These are phyloP conservation scores for Nepenthes alata DNA, from an alignment of 179 eudicot genomes.

Conservation along the genomic window DNA sequence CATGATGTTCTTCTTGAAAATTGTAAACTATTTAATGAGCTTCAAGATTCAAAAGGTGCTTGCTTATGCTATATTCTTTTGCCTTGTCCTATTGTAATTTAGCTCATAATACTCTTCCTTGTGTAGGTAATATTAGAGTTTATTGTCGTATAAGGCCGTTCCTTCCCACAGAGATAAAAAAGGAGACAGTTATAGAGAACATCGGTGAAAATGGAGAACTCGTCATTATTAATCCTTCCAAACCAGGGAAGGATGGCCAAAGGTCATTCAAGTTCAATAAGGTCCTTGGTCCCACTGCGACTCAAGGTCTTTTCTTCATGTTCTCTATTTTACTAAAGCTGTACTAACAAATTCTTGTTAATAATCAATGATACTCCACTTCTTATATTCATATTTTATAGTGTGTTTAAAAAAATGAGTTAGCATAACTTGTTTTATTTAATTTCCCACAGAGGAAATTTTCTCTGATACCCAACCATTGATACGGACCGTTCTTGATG, in stretches of 20 bases:
- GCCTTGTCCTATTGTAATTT: not conserved
- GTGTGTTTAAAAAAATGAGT: not conserved
- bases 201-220: slow-evolving; percentile 80
- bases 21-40: slow-evolving; percentile 75
- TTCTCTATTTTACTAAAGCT: slow-evolving; percentile 9
- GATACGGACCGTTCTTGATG: slow-evolving; percentile 79
- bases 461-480: slow-evolving; percentile 69
- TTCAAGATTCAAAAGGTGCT: slow-evolving; percentile 90
- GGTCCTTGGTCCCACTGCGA: slow-evolving; percentile 60
- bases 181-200: slow-evolving; percentile 46
- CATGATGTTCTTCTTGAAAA: slow-evolving; percentile 61
- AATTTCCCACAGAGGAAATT: slow-evolving; percentile 46
- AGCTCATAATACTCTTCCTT: slow-evolving; percentile 14
- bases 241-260: slow-evolving; percentile 64
- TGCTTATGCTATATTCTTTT: not conserved
- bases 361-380: not conserved
- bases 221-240: slow-evolving; percentile 49
- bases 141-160: slow-evolving; percentile 90
- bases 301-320: slow-evolving; percentile 69
- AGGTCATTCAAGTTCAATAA: slow-evolving; percentile 76
- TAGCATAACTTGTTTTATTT: too few species aligned
- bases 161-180: slow-evolving; percentile 43
- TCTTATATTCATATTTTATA: not conserved
- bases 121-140: slow-evolving; percentile 82
- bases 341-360: not conserved